Evolutionary conservation across 2,329 filamentous ascomycete genomes (phyloP).

Genomic region (Colletotrichum melonis): DNA sequence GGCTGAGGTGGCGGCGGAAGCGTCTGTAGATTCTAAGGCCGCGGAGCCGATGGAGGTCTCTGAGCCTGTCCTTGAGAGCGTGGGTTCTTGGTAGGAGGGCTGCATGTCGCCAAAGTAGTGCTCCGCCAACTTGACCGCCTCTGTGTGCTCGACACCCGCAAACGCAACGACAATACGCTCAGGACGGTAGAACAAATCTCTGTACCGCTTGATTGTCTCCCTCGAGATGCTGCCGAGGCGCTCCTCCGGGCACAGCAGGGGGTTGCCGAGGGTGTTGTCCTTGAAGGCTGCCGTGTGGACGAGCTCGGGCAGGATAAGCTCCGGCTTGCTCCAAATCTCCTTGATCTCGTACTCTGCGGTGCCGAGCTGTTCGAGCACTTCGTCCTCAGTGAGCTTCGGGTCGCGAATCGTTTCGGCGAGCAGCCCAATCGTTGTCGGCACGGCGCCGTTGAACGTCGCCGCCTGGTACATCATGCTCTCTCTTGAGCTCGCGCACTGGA

Average conservation of each 20-base stretch:
- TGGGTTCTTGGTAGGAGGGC: constrained; percentile 55
- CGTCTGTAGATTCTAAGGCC: constrained; percentile 46
- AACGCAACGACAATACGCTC: constrained; percentile 96
- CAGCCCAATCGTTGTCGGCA: constrained; percentile 83
- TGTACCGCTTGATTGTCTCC: constrained; percentile 80
- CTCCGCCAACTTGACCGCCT: constrained; percentile 83
- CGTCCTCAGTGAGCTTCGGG: constrained; percentile 84
- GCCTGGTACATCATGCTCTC: constrained; percentile 99
- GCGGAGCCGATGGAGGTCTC: constrained; percentile 64
- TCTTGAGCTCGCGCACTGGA: constrained; percentile 94
- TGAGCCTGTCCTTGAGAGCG: constrained; percentile 66
- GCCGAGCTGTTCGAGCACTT: constrained; percentile 87
- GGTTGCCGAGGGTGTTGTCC: constrained; percentile 95
- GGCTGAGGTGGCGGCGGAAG: constrained; percentile 47
- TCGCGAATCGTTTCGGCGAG: constrained; percentile 95
- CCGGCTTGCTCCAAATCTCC: constrained; percentile 97
- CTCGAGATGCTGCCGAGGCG: constrained; percentile 80
- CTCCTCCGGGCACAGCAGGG: constrained; percentile 89
- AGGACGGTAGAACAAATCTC: constrained; percentile 85
- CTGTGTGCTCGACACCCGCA: constrained; percentile 85
- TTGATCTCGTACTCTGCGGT: constrained; percentile 96
- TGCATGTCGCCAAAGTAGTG: constrained; percentile 94
- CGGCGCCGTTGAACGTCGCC: constrained; percentile 94
- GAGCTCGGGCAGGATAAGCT: constrained; percentile 93
- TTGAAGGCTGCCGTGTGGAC: constrained; percentile 96